Percentiles rank a stretch among this genome's conserved stretches.
These are phyloP conservation scores for Tetrapyrgos nigripes DNA, from an alignment of 1,284 basidiomycete genomes.

Conservation along the genomic window DNA sequence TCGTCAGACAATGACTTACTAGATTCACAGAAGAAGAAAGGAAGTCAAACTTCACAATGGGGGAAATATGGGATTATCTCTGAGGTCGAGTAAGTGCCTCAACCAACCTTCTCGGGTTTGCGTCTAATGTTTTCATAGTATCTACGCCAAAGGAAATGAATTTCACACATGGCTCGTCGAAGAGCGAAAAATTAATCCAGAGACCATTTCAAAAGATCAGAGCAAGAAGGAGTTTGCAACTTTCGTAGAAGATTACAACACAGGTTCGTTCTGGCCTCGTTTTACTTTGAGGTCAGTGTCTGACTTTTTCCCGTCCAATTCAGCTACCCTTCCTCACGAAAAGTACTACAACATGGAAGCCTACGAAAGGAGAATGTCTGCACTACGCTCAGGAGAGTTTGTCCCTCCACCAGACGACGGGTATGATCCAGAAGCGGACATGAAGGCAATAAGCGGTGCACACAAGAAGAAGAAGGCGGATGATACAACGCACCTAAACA, in stretches of 20 bases:
- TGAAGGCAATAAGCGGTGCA: conserved; percentile 72
- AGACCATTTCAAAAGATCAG: conserved; percentile 83
- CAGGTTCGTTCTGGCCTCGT: conserved; percentile 56
- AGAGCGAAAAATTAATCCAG: conserved; percentile 87
- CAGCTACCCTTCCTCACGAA: conserved; percentile 88
- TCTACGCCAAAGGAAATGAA: conserved; percentile 82
- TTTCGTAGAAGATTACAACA: conserved; percentile 89
- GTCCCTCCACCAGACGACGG: conserved; percentile 68
- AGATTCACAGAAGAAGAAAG: conserved; percentile 56
- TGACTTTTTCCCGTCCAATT: conserved; percentile 7
- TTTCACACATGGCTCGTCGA: conserved; percentile 92
- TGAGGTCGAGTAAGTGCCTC: conserved; percentile 75
- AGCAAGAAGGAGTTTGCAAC: conserved; percentile 83
- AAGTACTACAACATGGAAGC: conserved; percentile 90
- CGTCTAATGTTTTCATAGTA: conserved; percentile 44
- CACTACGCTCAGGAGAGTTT: conserved; percentile 81
- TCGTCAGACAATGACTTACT: conserved; percentile 1
- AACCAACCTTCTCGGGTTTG: not conserved
- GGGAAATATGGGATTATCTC: conserved; percentile 88
- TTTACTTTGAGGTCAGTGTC: not conserved
- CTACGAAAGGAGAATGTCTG: conserved; percentile 82
- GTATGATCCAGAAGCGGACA: conserved; percentile 83
- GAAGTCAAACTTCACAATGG: conserved; percentile 71
- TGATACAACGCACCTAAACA: conserved; percentile 76
- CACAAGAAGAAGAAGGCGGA: conserved; percentile 72